Base-by-base conservation (phyloP, 2,329 filamentous ascomycete species). In the Penicillium sp. region DNA sequence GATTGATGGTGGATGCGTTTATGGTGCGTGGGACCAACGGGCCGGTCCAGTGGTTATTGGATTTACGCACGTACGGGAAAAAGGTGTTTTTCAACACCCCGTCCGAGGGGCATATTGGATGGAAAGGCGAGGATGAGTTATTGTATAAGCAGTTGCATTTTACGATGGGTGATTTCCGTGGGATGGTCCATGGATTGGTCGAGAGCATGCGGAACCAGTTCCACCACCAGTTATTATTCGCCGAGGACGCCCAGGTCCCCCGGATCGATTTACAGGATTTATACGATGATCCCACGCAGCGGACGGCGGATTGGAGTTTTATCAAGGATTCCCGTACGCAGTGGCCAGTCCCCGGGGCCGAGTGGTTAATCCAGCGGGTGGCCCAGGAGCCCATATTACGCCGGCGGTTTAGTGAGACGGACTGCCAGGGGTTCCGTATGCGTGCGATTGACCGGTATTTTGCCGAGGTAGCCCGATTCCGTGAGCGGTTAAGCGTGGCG, bases 311-410 rank as follows among this genome's bases (percentile, higher is more conserved):
- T n/a, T 48, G 45, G 27, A 48, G 27, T 35, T 48, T 48, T 22
- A n/a, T 48, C 12, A 8, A 33, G 7, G 45, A 48, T 20, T 18
- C 26, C 11, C 26, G 14, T 27, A 48, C 27, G n/a, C 26, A 22
- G 45, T 48, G 45, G 45, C 45, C 45, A 6, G 45, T 48, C 26
- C 2, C 33, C 4, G 45, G 45, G 12, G 8, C 2, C 15, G 45
- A 48, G 45, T 48, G 27, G 27, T 48, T 48, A n/a, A 48, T 48
- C 12, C 6, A 48, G 45, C 45, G 45, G 27, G 45, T 48, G 3
- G 6, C 7, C 15, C 26, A 22, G 11, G 45, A 48, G 45, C 45
- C 26, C 26, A 15, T 6, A n/a, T 48, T 48, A 35, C 45, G 43
- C 6, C 43, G 18, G 25, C 43, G 25, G 8, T 46, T 46, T 4